phyloP scores from a whole-genome alignment of 1,139 yeast species.

The Blastobotrys persicus region DNA sequence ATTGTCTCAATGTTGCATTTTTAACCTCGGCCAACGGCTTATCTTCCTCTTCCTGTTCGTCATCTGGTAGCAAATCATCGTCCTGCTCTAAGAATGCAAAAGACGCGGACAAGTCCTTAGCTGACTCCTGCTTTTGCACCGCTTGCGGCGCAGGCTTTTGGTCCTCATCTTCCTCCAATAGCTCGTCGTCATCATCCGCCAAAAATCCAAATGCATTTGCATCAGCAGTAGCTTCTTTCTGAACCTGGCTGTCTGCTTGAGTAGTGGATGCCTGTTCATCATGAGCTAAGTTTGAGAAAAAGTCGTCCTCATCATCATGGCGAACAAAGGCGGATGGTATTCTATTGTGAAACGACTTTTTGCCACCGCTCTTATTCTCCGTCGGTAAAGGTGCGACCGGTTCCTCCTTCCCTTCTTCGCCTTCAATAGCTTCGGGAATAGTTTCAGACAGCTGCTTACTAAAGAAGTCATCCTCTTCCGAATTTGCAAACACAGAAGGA shows the following conservation, averaged over 20 bases:
- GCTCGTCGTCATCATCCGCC: slow-evolving; percentile 2
- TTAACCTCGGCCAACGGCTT: background rate
- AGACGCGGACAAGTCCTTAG: slow-evolving; percentile 21
- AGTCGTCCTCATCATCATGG: slow-evolving; percentile 19
- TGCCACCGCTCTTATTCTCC: slow-evolving; percentile 4
- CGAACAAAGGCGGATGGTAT: slow-evolving; percentile 9
- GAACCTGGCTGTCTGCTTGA: background rate
- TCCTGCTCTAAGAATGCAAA: slow-evolving; percentile 48
- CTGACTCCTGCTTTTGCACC: background rate
- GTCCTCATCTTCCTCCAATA: slow-evolving; percentile 1
- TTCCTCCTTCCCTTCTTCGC: slow-evolving; percentile 9
- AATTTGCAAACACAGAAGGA: slow-evolving; percentile 24
- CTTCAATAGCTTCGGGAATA: background rate
- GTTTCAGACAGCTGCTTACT: slow-evolving; percentile 12
- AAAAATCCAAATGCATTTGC: background rate
- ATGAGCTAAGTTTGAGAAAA: slow-evolving; percentile 21
- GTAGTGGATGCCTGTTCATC: background rate
- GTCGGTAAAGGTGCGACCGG: slow-evolving; percentile 8
- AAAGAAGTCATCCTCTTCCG: slow-evolving; percentile 27
- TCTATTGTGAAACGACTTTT: slow-evolving; percentile 10
- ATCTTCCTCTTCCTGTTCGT: slow-evolving; percentile 14
- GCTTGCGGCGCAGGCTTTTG: background rate
- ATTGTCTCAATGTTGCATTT: background rate
- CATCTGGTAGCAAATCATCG: slow-evolving; percentile 38
- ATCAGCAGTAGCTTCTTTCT: background rate